Conservation (phyloP, 2,329 filamentous ascomycete genomes). For the Gaeumannomyces tritici region DNA sequence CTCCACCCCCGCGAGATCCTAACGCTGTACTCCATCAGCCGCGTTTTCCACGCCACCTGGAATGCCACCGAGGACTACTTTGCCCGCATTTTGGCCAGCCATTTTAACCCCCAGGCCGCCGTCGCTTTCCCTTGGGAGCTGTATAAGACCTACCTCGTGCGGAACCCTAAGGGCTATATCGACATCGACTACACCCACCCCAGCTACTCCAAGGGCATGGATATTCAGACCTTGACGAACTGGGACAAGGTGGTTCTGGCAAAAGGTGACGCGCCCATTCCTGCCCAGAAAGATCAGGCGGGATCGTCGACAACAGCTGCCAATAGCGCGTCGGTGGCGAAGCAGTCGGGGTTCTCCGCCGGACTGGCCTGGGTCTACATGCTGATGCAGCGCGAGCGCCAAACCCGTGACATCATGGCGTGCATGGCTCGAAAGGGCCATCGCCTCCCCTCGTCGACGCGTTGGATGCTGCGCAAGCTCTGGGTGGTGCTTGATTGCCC, state of each 20-base stretch:
- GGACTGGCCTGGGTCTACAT: conserved; percentile 58
- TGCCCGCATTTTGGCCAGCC: conserved; percentile 27
- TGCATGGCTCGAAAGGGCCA: conserved; percentile 49
- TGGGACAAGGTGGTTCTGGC: background rate
- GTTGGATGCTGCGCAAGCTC: conserved; percentile 38
- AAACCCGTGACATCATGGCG: conserved; percentile 52
- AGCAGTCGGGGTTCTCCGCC: conserved; percentile 1
- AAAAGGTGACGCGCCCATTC: too few relatives aligned
- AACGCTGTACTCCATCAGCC: conserved; percentile 54
- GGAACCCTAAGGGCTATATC: conserved; percentile 44
- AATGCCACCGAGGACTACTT: too few relatives aligned
- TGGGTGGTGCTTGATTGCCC: conserved; percentile 66
- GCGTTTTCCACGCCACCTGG: conserved; percentile 48
- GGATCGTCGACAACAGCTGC: background rate
- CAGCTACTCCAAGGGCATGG: conserved; percentile 5
- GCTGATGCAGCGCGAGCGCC: conserved; percentile 47
- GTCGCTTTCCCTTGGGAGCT: conserved; percentile 52
- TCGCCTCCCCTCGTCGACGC: conserved; percentile 32
- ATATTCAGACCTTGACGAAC: background rate
- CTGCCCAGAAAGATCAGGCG: too few relatives aligned
- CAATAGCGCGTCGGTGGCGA: background rate
- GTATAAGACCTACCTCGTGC: conserved; percentile 55
- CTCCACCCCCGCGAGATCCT: conserved; percentile 50
- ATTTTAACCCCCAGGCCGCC: conserved; percentile 44
- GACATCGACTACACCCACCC: conserved; percentile 18